phyloP scores from a whole-genome alignment of 257 asterid genomes.

The Nicotiana noctiflora region DNA sequence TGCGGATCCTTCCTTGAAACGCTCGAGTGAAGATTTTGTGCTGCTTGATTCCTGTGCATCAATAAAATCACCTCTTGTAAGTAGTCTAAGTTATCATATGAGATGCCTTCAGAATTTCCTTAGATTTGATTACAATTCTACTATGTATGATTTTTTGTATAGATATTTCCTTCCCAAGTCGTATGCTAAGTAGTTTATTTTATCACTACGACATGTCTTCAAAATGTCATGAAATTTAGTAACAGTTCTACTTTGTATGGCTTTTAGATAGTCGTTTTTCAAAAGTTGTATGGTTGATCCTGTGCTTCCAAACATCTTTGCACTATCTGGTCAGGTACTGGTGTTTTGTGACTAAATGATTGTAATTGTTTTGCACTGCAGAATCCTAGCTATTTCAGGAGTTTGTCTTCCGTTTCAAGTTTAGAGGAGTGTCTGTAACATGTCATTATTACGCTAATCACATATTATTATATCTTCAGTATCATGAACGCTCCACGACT shows the following conservation, averaged over 20 bases:
- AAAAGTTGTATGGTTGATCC: neutral
- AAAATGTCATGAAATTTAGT: neutral
- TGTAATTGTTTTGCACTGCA: neutral
- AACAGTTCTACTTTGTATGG: neutral
- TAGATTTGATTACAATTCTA: neutral
- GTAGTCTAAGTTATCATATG: conserved; percentile 22
- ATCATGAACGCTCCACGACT: neutral
- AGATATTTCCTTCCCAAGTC: neutral
- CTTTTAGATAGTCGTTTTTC: neutral
- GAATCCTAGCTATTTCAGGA: neutral
- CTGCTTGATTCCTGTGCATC: conserved; percentile 58
- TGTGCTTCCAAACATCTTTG: neutral
- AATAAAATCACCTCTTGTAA: conserved; percentile 80
- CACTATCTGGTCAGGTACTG: neutral
- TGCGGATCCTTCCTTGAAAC: conserved; percentile 67
- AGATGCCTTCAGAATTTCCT: neutral
- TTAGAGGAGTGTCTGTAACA: neutral
- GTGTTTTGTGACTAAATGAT: neutral
- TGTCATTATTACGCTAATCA: neutral
- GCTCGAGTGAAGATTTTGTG: conserved; percentile 61
- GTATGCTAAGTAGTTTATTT: neutral
- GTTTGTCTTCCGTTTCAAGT: neutral
- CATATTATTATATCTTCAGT: neutral
- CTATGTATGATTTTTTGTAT: neutral
- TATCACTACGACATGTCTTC: neutral